These are phyloP conservation scores for Lachancea lanzarotensis DNA, from an alignment of 805 yeast genomes.

Conservation along the genomic window DNA sequence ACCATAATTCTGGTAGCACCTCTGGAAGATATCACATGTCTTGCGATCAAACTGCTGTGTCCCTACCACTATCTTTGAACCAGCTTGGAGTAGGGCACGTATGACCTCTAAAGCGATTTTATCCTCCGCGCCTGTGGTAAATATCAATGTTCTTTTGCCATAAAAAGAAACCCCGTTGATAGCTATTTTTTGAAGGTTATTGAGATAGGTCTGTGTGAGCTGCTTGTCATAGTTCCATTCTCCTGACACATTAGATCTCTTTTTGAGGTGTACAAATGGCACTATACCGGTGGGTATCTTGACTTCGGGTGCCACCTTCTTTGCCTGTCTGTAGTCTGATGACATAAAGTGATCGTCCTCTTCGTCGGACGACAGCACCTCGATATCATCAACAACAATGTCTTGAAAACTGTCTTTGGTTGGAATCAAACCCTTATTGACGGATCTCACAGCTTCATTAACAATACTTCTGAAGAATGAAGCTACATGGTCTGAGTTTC, in stretches of 20 bases:
- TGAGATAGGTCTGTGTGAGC: conserved; percentile 57
- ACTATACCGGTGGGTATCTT: conserved; percentile 56
- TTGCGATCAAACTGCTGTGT: conserved; percentile 52
- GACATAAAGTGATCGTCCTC: conserved; percentile 1
- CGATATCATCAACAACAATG: conserved; percentile 10
- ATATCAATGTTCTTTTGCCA: conserved; percentile 94
- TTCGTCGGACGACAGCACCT: conserved; percentile 12
- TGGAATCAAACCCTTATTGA: conserved; percentile 11
- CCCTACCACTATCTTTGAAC: conserved; percentile 81
- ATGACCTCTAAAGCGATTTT: conserved; percentile 27
- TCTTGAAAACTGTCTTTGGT: conserved; percentile 9
- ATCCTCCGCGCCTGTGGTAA: conserved; percentile 46
- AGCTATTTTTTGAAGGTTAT: conserved; percentile 77
- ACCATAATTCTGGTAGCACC: conserved; percentile 54
- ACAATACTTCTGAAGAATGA: conserved; percentile 15
- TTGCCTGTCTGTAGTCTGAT: not conserved
- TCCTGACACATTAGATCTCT: conserved; percentile 45
- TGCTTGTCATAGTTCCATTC: conserved; percentile 63
- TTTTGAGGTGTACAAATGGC: conserved; percentile 76
- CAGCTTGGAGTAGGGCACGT: conserved; percentile 77
- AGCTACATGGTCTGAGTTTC: conserved; percentile 15
- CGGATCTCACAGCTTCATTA: conserved; percentile 13
- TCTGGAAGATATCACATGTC: not conserved
- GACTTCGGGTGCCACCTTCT: conserved; percentile 12
- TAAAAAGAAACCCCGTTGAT: conserved; percentile 97